Conservation (phyloP, 306 rosid species). For the Cucumis hystrix region DNA sequence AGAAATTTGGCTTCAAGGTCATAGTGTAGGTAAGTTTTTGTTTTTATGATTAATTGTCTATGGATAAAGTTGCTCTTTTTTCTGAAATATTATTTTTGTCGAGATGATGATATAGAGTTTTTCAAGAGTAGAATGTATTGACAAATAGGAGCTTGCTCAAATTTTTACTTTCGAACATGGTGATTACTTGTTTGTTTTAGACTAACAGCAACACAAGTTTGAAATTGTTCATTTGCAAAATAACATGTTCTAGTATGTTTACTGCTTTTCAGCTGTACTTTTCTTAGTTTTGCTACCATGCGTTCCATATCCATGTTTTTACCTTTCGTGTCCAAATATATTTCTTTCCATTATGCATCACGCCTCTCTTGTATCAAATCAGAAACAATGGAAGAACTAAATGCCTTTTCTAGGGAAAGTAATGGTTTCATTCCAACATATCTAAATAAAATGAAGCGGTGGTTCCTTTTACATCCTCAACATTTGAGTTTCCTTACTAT, state of each 20-base stretch:
- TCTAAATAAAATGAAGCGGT: slow-evolving; percentile 45
- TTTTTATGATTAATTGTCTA: background rate
- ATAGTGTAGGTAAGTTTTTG: background rate
- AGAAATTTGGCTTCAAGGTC: background rate
- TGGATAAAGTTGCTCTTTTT: background rate
- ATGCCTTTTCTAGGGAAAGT: slow-evolving; percentile 34
- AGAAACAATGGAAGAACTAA: slow-evolving; percentile 62
- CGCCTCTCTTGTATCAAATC: slow-evolving; percentile 48
- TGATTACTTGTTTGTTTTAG: background rate
- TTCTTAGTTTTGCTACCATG: background rate
- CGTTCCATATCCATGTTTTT: background rate
- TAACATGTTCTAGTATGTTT: background rate
- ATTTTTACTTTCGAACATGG: background rate
- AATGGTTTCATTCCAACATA: slow-evolving; percentile 36
- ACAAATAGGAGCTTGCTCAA: background rate
- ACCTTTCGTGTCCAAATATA: slow-evolving; percentile 12
- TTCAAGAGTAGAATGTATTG: background rate
- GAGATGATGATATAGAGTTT: background rate
- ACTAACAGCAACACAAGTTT: background rate
- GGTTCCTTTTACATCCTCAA: slow-evolving; percentile 72
- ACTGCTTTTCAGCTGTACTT: background rate
- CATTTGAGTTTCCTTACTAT: slow-evolving; percentile 73
- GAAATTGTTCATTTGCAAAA: background rate
- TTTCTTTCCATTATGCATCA: slow-evolving; percentile 35
- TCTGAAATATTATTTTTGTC: background rate